Evolutionary conservation across 2,329 filamentous ascomycete genomes (phyloP), one percentile per base, ranked within the genome.

Genomic region (Stagonosporopsis rhizophila): DNA sequence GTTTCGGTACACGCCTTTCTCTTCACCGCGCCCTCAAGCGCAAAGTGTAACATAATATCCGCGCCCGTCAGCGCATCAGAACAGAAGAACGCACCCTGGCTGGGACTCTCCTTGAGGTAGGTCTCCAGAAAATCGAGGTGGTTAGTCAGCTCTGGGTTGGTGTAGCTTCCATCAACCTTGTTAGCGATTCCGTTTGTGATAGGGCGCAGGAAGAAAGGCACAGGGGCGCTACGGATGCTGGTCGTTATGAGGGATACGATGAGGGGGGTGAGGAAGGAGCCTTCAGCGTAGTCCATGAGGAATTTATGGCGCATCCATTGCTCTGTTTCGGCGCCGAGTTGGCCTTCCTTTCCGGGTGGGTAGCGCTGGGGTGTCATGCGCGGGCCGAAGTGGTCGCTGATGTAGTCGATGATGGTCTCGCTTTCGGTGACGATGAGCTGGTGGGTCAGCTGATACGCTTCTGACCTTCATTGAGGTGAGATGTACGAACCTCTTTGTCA

Each of bases 261-360:
- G 60, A 95, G 74, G 44, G 87, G 79, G 0, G 86, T 84, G 88
- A 96, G 95, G 59, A 97, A 77, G 58, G 85, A 91, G 11, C 93
- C 94, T 78, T 97, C 94, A 5, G 86, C 83, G 75, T 93, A 97
- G 73, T 96, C 89, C 82, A 96, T 85, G 30, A 75, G 44, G 55
- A 72, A 74, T 65, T 82, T 79, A 68, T 87, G 86, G 38, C 85
- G 79, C 69, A 86, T 69, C 82, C 84, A 88, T 58, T 80, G 77
- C 64, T 87, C 85, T 0, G 80, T 85, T 75, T 88, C 86, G 4
- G 78, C 83, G 6, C 84, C 83, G 14, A 86, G 71, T 27, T 82
- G 72, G 4, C 80, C 82, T 44, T 87, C 83, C 52, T 81, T 80
- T 34, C 82, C 84, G 6, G 80, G 75, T 2, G 76, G 73, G 62